Evolutionary conservation across 768 basidiomycete genomes (phyloP), one percentile per base, ranked within the genome.

Genomic region (Lanmaoa pseudosensibilis): DNA sequence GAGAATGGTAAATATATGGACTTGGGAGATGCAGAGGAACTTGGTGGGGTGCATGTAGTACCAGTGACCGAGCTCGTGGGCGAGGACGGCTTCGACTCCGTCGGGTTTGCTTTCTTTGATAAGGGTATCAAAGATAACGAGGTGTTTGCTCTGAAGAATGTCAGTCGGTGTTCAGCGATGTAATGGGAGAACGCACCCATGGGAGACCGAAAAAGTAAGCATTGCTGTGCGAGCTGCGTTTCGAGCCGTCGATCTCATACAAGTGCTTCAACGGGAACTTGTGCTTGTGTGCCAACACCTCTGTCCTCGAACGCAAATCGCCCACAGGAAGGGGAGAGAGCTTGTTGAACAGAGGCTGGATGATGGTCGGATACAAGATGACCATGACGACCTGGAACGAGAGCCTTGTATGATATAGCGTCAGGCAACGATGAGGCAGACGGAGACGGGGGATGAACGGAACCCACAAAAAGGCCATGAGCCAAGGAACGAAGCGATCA

Each of bases 121-220:
- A 61, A 99, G 82, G 0, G 96, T 98, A 65, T 99, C 97, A 66
- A 94, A 99, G 67, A 99, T 90, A 70, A 98, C 94, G 61, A 96
- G 92, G 73, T 94, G 92, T 64, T 94, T 94, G 75, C 86, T 90
- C 89, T 91, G 60, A 27, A 3, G 11, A 4, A 10, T 11, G 30
- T 10, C 19, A 11, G 39, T 18, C 0, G 16, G 5, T n/a, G 16
- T 27, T 51, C 2, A 50, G 32, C 15, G 39, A 37, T 40, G 18
- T 9, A 30, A 32, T 16, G 4, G 33, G 23, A 18, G 33, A 41
- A 75, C 78, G 40, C 48, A 92, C 92, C 89, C 94, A 95, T 1
- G 95, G 96, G 13, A 98, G 82, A 56, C 96, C 96, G 61, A 94
- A 98, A 80, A 98, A 98, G 77, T 97, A 98, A n/a, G 95, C 95